Percentiles rank a stretch among this genome's conserved stretches.
phyloP scores from a whole-genome alignment of 345 rosid species.

The Populus euphratica region DNA sequence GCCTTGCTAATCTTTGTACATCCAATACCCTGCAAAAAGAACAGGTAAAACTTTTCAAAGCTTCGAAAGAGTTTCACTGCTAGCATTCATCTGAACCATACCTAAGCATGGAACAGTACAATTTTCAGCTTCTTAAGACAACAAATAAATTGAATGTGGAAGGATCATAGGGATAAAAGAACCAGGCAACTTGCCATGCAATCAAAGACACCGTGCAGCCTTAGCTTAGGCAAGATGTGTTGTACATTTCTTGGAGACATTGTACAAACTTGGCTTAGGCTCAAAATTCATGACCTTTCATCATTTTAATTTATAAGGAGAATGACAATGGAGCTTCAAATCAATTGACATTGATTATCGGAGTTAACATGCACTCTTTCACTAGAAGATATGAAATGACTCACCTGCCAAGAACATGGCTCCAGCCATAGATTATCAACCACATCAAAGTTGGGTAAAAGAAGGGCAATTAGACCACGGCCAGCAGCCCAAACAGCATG shows the following conservation, averaged over 20 bases:
- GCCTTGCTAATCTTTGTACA: slow-evolving; percentile 84
- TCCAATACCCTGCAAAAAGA: slow-evolving; percentile 66
- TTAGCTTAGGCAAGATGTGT: neutral
- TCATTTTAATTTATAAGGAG: no score
- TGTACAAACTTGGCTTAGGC: no score
- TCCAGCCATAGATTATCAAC: slow-evolving; percentile 93
- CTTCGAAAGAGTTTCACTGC: slow-evolving; percentile 2
- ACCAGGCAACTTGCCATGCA: neutral
- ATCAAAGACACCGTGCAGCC: neutral
- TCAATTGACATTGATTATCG: neutral
- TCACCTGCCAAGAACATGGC: slow-evolving; percentile 86
- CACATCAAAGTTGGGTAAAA: slow-evolving; percentile 76
- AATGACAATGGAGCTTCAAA: no score
- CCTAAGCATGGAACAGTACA: neutral
- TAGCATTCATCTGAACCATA: neutral
- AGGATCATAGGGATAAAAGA: neutral
- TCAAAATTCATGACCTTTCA: no score
- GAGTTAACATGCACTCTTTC: neutral
- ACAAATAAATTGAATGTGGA: neutral
- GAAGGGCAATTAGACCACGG: slow-evolving; percentile 71
- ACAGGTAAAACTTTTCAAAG: neutral
- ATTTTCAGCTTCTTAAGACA: slow-evolving; percentile 1
- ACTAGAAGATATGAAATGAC: slow-evolving; percentile 4
- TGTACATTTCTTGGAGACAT: neutral
- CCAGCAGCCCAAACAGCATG: slow-evolving; percentile 99